Evolutionary conservation across 2,329 filamentous ascomycete species (phyloP).

Genomic region (Ceratocystis variospora): DNA sequence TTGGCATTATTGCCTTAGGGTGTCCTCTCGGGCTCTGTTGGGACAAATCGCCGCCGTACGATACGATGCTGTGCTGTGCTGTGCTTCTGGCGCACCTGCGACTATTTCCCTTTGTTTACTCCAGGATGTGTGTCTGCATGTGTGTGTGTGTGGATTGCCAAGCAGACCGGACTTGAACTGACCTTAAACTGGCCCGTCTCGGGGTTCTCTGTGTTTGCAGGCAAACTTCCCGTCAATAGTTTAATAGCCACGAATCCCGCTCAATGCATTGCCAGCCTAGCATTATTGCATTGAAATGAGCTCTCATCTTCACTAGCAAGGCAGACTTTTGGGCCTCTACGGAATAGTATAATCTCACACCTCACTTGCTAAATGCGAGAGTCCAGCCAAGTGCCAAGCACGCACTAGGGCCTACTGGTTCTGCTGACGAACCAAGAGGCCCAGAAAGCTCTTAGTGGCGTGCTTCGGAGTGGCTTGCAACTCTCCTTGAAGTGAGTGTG

Average conservation of each 20-base stretch:
- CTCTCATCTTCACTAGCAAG: neutral
- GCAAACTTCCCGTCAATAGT: constrained; percentile 5
- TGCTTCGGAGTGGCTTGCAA: neutral
- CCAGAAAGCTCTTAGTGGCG: neutral
- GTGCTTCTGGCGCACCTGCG: neutral
- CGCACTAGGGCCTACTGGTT: neutral
- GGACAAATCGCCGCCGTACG: constrained; percentile 4
- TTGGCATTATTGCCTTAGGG: neutral
- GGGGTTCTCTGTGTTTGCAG: neutral
- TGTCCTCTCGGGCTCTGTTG: neutral
- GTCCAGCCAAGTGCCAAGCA: neutral
- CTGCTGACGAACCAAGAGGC: neutral
- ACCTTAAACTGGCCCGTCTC: neutral
- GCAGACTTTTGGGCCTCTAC: neutral
- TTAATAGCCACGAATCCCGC: constrained; percentile 1
- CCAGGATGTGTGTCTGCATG: neutral
- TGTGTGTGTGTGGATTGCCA: neutral
- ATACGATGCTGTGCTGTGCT: neutral
- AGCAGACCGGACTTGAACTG: neutral
- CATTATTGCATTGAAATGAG: neutral
- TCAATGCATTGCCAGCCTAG: neutral
- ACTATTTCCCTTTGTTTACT: neutral
- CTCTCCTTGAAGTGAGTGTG: neutral
- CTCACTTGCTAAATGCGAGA: neutral
- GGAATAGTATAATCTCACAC: neutral